Conservation (phyloP, 2,329 filamentous ascomycete species). For the Aspergillus sp. region DNA sequence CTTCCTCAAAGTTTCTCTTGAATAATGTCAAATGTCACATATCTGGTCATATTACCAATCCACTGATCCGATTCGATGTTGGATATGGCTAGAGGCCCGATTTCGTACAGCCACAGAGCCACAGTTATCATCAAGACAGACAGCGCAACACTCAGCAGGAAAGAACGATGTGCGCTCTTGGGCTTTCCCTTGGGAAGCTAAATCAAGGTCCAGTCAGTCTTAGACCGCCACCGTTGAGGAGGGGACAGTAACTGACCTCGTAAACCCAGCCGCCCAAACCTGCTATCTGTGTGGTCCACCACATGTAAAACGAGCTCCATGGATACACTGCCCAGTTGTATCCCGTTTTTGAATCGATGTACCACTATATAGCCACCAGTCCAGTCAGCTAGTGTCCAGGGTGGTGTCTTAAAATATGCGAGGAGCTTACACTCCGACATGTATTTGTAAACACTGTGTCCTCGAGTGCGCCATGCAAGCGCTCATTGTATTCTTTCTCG, state of each 20-base stretch:
- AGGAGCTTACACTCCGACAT: constrained; percentile 12
- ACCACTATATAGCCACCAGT: constrained; percentile 8
- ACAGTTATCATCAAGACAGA: too few relatives aligned
- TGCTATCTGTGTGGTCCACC: constrained; percentile 4
- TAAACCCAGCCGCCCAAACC: constrained; percentile 3
- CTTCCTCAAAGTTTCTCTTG: too few relatives aligned
- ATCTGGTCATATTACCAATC: too few relatives aligned
- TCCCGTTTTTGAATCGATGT: constrained; percentile 12
- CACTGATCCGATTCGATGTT: too few relatives aligned
- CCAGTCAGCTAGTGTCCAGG: background rate
- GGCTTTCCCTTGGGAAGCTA: too few relatives aligned
- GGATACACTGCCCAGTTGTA: constrained; percentile 18
- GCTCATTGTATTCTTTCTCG: constrained; percentile 10
- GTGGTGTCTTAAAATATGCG: background rate
- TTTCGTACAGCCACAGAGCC: too few relatives aligned
- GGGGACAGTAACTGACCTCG: background rate
- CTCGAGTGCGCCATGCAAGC: constrained; percentile 5
- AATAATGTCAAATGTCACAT: too few relatives aligned
- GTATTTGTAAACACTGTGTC: constrained; percentile 12
- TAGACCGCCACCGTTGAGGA: too few relatives aligned
- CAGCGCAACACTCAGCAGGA: too few relatives aligned
- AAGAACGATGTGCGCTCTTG: too few relatives aligned
- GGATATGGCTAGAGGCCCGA: too few relatives aligned
- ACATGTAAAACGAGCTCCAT: constrained; percentile 18
- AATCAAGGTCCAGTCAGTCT: too few relatives aligned